Evolutionary conservation across 2,329 filamentous ascomycete genomes (phyloP).

Genomic region (Penicillium vulpinum): DNA sequence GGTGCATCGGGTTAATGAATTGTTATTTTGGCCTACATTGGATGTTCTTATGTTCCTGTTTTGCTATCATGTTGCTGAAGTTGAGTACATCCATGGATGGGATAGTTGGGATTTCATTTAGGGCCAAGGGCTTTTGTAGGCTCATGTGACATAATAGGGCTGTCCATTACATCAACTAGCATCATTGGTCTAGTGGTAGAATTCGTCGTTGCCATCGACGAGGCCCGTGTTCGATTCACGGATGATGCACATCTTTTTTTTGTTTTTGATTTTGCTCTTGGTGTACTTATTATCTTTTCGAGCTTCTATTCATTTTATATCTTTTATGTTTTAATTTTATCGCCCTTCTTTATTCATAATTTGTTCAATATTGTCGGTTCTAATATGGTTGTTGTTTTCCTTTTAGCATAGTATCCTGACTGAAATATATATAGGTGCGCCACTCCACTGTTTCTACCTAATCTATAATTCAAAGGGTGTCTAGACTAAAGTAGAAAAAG

Average conservation of each 20-base stretch:
- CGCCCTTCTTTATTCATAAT: background rate
- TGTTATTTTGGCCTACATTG: background rate
- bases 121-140: accelerated
- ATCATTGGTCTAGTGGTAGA: constrained; percentile 50
- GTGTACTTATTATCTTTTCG: background rate
- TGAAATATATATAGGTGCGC: background rate
- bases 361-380: background rate
- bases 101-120: background rate
- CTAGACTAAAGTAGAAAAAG: too few species aligned
- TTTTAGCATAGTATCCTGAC: background rate
- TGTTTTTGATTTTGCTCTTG: background rate
- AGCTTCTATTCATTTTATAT: background rate
- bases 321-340: background rate
- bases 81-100: too few species aligned
- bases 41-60: too few species aligned
- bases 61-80: background rate
- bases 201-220: constrained; percentile 49
- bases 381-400: background rate
- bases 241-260: constrained; percentile 33
- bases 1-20: constrained; percentile 18
- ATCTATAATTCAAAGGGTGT: too few species aligned
- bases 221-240: constrained; percentile 51
- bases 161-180: constrained; percentile 21
- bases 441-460: background rate
- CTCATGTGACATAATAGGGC: accelerated